These are phyloP conservation scores for Begonia masoniana DNA, from an alignment of 306 rosid species.

Conservation along the genomic window DNA sequence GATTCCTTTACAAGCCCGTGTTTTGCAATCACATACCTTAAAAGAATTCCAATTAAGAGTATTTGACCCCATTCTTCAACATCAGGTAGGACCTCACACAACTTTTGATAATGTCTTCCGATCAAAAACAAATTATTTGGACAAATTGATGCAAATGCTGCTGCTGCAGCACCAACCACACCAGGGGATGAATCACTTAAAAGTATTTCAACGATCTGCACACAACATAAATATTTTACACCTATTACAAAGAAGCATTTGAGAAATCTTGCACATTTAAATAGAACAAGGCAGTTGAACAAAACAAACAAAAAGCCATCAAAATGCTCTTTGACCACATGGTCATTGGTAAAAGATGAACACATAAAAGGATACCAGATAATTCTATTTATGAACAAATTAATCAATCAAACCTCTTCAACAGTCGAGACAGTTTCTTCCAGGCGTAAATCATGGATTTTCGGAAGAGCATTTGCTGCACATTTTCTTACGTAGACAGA, in stretches of 20 bases:
- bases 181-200: conserved; percentile 73
- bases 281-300: neutral
- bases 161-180: conserved; percentile 96
- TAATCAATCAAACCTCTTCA: conserved; percentile 62
- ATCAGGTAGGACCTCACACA: conserved; percentile 88
- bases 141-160: conserved; percentile 86
- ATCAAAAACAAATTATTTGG: conserved; percentile 66
- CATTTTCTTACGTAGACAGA: conserved; percentile 87
- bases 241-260: neutral
- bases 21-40: conserved; percentile 72
- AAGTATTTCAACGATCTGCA: conserved; percentile 70
- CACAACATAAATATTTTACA: neutral
- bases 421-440: conserved; percentile 58
- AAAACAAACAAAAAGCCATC: neutral
- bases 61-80: conserved; percentile 98
- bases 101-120: conserved; percentile 53
- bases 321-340: neutral
- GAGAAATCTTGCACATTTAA: neutral
- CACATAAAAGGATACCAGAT: neutral
- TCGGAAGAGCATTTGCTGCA: conserved; percentile 93
- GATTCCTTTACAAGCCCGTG: conserved; percentile 83
- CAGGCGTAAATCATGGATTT: conserved; percentile 79
- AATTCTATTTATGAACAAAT: neutral
- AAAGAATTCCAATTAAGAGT: conserved; percentile 70
- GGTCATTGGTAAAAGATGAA: neutral